Conservation (phyloP, 1,139 yeast genomes). For the Debaryomycetaceae sp. region DNA sequence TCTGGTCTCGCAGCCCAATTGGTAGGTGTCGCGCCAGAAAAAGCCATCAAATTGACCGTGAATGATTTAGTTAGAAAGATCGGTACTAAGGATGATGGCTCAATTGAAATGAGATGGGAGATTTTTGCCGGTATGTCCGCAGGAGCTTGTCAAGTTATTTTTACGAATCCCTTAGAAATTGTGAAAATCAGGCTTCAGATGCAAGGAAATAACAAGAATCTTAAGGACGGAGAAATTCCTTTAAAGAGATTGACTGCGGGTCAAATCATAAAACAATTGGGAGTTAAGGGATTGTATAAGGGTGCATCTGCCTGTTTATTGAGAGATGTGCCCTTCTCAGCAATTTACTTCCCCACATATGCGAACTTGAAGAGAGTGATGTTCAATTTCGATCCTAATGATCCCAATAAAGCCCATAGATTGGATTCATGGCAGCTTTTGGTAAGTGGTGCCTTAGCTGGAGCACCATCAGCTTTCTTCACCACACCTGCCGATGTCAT, state of each 20-base stretch:
- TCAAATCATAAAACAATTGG: constrained; percentile 73
- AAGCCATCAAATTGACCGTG: constrained; percentile 93
- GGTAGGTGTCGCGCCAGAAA: constrained; percentile 97
- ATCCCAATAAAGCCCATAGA: constrained; percentile 44
- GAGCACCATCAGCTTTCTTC: constrained; percentile 95
- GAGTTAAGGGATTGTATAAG: constrained; percentile 81
- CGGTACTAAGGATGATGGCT: constrained; percentile 59
- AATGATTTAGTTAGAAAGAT: constrained; percentile 82
- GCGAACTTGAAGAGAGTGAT: constrained; percentile 84
- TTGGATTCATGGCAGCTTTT: constrained; percentile 82
- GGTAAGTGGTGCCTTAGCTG: constrained; percentile 90
- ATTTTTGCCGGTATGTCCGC: constrained; percentile 88
- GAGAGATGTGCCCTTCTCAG: constrained; percentile 96
- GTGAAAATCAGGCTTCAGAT: constrained; percentile 94
- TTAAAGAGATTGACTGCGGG: constrained; percentile 56
- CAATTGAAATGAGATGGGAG: constrained; percentile 69
- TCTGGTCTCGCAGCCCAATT: constrained; percentile 93
- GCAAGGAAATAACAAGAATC: constrained; percentile 64
- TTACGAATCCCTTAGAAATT: constrained; percentile 94
- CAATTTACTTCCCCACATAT: constrained; percentile 95
- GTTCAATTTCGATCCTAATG: constrained; percentile 78
- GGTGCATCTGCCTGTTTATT: constrained; percentile 90
- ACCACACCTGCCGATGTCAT: constrained; percentile 97
- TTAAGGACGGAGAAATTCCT: constrained; percentile 45
- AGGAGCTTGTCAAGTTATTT: constrained; percentile 94